Conservation (phyloP, 371 early-diverging fungal genomes). For the Mucor piriformis region DNA sequence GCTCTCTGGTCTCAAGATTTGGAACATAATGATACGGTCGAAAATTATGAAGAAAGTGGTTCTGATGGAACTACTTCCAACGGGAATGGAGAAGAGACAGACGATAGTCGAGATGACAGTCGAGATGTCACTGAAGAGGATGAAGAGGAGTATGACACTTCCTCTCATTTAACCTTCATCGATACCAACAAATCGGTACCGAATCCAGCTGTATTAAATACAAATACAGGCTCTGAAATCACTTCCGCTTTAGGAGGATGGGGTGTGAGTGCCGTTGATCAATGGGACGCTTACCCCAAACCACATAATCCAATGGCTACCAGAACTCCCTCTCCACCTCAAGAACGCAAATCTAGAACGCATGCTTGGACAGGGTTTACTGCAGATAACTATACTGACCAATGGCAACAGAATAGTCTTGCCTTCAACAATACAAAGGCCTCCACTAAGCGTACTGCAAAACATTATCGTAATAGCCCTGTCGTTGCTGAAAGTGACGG, state of each 20-base stretch:
- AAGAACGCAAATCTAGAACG: neutral
- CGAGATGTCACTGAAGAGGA: neutral
- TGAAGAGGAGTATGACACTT: neutral
- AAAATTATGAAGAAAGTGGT: neutral
- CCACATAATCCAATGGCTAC: neutral
- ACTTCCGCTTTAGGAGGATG: conserved; percentile 30
- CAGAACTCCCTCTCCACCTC: conserved; percentile 2
- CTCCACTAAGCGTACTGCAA: neutral
- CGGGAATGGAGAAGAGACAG: neutral
- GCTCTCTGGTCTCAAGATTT: conserved; percentile 18
- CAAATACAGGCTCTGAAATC: conserved; percentile 3
- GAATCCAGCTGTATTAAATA: neutral
- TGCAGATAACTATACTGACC: neutral
- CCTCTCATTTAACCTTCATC: too few species aligned
- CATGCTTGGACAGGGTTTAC: neutral
- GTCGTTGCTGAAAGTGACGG: conserved; percentile 23
- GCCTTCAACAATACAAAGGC: neutral
- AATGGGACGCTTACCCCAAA: conserved; percentile 5
- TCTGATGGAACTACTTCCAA: neutral
- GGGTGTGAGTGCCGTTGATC: conserved; percentile 13
- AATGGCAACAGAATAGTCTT: conserved; percentile 3
- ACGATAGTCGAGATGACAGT: neutral
- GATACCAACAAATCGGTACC: neutral
- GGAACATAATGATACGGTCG: neutral
- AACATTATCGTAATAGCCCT: conserved; percentile 2